Evolutionary conservation across 2,329 filamentous ascomycete species (phyloP).

Genomic region (Pseudocercospora vitis): DNA sequence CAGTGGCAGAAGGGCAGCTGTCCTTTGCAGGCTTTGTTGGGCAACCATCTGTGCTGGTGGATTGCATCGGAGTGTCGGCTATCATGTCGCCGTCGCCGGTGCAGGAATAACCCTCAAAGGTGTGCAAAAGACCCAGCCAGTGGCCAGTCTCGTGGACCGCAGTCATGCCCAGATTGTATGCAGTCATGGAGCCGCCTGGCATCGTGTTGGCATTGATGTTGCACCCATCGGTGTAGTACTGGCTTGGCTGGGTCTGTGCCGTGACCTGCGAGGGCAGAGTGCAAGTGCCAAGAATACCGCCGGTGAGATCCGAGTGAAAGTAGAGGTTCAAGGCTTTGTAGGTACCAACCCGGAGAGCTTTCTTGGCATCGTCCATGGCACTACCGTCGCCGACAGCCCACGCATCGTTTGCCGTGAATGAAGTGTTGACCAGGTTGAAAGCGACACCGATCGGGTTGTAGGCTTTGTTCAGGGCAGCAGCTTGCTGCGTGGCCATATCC

Average conservation of each 20-base stretch:
- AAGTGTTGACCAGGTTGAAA: constrained; percentile 52
- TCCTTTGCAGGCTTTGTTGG: constrained; percentile 51
- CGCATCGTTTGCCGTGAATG: constrained; percentile 53
- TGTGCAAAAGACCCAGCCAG: constrained; percentile 50
- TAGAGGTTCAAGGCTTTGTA: constrained; percentile 60
- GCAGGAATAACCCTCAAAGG: constrained; percentile 50
- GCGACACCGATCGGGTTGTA: constrained; percentile 54
- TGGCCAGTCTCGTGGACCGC: constrained; percentile 52
- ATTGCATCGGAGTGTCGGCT: constrained; percentile 46
- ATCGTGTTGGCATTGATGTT: constrained; percentile 59
- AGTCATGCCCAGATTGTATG: constrained; percentile 52
- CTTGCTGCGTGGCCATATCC: constrained; percentile 43
- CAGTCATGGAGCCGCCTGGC: constrained; percentile 51
- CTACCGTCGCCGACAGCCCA: constrained; percentile 53
- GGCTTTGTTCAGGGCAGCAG: constrained; percentile 43
- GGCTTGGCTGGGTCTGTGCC: constrained; percentile 31
- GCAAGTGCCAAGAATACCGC: constrained; percentile 55
- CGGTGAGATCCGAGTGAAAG: constrained; percentile 56
- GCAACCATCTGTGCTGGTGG: constrained; percentile 55
- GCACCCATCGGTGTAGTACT: constrained; percentile 57
- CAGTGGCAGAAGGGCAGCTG: constrained; percentile 50
- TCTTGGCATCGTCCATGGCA: constrained; percentile 55
- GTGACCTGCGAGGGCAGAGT: constrained; percentile 47
- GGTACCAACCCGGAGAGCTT: constrained; percentile 52
- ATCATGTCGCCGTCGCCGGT: constrained; percentile 48